Evolutionary conservation across 1,139 yeast species (phyloP).

Genomic region (Taphrina flavorubra): DNA sequence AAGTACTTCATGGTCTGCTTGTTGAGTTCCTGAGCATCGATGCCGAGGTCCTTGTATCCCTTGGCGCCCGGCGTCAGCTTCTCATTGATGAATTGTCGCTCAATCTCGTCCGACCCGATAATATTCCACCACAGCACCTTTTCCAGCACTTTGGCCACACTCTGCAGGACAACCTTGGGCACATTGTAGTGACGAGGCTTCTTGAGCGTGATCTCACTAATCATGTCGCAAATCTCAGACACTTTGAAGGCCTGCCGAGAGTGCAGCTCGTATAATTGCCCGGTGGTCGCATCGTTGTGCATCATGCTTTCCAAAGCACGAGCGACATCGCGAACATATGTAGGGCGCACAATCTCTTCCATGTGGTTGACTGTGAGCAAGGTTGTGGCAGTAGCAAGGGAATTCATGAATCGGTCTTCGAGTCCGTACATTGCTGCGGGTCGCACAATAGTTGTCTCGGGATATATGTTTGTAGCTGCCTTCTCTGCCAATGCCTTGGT

Average conservation of each 20-base stretch:
- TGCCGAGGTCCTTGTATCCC: constrained; percentile 75
- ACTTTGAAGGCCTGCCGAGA: constrained; percentile 74
- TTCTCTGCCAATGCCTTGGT: constrained; percentile 80
- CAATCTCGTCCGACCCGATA: constrained; percentile 75
- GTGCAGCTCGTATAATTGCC: constrained; percentile 74
- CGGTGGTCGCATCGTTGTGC: constrained; percentile 78
- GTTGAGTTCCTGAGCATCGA: constrained; percentile 70
- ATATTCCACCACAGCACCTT: constrained; percentile 70
- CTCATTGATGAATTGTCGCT: constrained; percentile 76
- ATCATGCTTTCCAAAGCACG: constrained; percentile 78
- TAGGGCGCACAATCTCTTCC: constrained; percentile 70
- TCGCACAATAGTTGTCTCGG: constrained; percentile 82
- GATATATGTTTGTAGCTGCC: constrained; percentile 68
- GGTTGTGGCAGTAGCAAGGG: constrained; percentile 60
- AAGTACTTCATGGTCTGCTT: constrained; percentile 72
- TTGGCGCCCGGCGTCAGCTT: constrained; percentile 64
- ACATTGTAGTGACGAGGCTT: constrained; percentile 58
- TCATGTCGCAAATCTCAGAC: constrained; percentile 70
- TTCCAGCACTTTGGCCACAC: constrained; percentile 60
- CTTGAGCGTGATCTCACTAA: constrained; percentile 63
- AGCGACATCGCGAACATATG: constrained; percentile 80
- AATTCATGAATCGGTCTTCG: constrained; percentile 73
- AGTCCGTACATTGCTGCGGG: constrained; percentile 83
- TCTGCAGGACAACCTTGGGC: constrained; percentile 60
- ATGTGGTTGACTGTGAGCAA: constrained; percentile 70